These are phyloP conservation scores for Aspergillus proliferans DNA, from an alignment of 2,329 filamentous ascomycete genomes.

Conservation along the genomic window DNA sequence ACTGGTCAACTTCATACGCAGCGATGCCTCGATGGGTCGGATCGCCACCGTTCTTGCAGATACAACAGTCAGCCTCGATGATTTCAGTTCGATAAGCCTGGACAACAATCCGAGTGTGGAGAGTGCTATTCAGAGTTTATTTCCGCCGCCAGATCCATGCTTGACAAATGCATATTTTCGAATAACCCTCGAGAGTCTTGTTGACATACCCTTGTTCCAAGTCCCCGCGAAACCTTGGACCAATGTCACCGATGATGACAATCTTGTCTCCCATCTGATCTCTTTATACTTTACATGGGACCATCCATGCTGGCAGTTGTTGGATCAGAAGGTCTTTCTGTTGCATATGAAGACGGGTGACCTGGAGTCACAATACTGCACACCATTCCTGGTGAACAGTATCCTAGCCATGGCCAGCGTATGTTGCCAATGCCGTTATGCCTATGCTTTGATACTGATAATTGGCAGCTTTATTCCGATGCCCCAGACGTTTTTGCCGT, in stretches of 20 bases:
- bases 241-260: constrained; percentile 65
- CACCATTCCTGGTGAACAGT: constrained; percentile 76
- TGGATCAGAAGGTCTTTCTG: constrained; percentile 68
- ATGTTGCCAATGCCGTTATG: constrained; percentile 8
- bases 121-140: constrained; percentile 1
- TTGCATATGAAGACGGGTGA: constrained; percentile 41
- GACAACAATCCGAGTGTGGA: constrained; percentile 9
- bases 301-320: constrained; percentile 76
- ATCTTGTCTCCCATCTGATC: constrained; percentile 72
- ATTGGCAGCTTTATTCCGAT: constrained; percentile 29
- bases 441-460: constrained; percentile 6
- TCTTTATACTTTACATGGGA: constrained; percentile 95
- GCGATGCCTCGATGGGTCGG: constrained; percentile 19
- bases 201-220: constrained; percentile 28
- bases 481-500: constrained; percentile 24
- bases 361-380: constrained; percentile 65
- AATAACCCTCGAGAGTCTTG: constrained; percentile 26
- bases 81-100: constrained; percentile 6
- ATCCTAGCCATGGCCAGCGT: constrained; percentile 59
- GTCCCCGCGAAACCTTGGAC: constrained; percentile 57
- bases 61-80: constrained; percentile 11
- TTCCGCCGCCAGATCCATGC: not conserved
- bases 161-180: constrained; percentile 12
- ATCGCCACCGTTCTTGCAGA: constrained; percentile 19
- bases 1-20: constrained; percentile 23